A percentile compares a stretch with the other conserved stretches of the same genome.
These are phyloP conservation scores for Botrytis porri DNA, from an alignment of 2,329 filamentous ascomycete species.

Conservation along the genomic window DNA sequence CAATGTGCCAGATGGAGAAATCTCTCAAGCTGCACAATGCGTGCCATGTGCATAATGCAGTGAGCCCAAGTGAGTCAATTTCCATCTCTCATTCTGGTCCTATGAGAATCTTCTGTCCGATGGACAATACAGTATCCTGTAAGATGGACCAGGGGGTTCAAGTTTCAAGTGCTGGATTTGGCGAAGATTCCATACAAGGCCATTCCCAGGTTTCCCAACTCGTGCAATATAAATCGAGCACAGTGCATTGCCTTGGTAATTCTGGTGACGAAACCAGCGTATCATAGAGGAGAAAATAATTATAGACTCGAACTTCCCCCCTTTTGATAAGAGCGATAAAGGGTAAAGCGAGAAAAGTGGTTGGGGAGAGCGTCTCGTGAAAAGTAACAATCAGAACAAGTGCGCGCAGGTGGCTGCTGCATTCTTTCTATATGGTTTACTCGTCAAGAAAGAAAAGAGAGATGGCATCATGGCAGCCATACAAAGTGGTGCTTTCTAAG, in stretches of 20 bases:
- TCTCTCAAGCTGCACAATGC: not conserved
- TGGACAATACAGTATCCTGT: not conserved
- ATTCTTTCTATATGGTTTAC: not conserved
- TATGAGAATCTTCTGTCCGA: not conserved
- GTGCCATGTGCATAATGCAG: not conserved
- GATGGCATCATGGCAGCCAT: not conserved
- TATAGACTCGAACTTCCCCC: not conserved
- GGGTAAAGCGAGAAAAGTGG: not conserved
- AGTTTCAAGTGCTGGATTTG: not conserved
- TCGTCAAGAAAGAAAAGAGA: not conserved
- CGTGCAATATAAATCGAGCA: not conserved
- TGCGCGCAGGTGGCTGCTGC: not conserved
- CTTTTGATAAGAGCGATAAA: slow-evolving; percentile 10
- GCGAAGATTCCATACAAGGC: slow-evolving; percentile 6
- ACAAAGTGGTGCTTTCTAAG: not conserved
- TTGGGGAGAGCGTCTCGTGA: not conserved
- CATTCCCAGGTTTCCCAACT: slow-evolving; percentile 8
- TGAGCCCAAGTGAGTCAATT: slow-evolving; percentile 1
- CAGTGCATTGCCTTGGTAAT: not conserved
- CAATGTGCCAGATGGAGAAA: not conserved
- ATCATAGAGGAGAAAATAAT: not conserved
- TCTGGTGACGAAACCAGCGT: slow-evolving; percentile 7
- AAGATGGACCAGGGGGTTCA: not conserved
- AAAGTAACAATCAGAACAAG: not conserved
- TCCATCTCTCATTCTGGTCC: not conserved